Evolutionary conservation across 129 eudicot genomes (phyloP).

Genomic region (Chrysanthemum makinoi): DNA sequence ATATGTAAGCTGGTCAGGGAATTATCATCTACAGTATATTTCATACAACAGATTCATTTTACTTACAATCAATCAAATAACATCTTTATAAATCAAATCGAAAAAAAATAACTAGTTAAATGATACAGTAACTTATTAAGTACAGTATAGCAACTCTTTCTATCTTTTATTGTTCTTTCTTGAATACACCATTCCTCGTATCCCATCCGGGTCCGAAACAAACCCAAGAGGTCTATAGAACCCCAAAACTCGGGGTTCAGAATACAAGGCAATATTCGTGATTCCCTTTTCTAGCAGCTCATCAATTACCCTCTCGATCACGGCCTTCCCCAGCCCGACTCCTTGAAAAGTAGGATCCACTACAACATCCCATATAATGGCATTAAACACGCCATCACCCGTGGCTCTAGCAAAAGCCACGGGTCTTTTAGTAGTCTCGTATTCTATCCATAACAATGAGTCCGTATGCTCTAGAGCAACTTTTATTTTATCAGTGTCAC

Average conservation of each 20-base stretch:
- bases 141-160: neutral
- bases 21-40: neutral
- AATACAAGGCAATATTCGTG: constrained; percentile 78
- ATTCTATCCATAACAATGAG: constrained; percentile 74
- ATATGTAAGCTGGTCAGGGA: too few relatives aligned
- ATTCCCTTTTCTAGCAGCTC: constrained; percentile 71
- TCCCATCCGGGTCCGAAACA: constrained; percentile 86
- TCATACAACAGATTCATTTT: neutral
- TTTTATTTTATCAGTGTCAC: constrained; percentile 77
- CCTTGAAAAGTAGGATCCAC: constrained; percentile 98
- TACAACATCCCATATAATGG: constrained; percentile 97
- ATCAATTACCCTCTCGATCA: constrained; percentile 75
- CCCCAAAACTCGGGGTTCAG: constrained; percentile 93
- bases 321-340: constrained; percentile 88
- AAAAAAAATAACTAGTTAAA: neutral
- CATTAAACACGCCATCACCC: constrained; percentile 94
- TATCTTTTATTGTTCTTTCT: constrained; percentile 49
- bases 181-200: constrained; percentile 82
- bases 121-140: neutral
- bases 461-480: constrained; percentile 78
- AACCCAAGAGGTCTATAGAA: constrained; percentile 81
- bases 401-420: constrained; percentile 97
- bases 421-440: constrained; percentile 74
- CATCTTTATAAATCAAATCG: too few relatives aligned
- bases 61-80: neutral